phyloP scores from a whole-genome alignment of 1,139 yeast species.

The Taphrina wiesneri region DNA sequence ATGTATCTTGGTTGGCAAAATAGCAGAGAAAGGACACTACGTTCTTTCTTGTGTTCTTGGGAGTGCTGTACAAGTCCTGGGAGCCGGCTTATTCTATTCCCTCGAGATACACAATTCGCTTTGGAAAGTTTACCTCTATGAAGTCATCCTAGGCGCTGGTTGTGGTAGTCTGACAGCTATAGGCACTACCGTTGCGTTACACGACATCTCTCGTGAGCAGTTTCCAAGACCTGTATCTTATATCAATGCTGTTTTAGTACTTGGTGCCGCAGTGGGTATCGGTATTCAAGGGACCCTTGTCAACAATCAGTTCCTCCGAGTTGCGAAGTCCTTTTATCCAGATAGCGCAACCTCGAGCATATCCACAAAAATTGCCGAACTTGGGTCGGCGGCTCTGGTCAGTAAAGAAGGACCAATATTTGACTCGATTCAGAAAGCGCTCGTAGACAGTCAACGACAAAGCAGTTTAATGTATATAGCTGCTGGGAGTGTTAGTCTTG shows the following conservation, averaged over 20 bases:
- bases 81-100: background rate
- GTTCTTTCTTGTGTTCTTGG: background rate
- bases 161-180: constrained; percentile 2
- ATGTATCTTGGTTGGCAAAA: constrained; percentile 7
- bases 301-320: background rate
- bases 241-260: background rate
- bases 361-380: background rate
- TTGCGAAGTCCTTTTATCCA: constrained; percentile 2
- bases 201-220: background rate
- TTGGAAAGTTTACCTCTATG: background rate
- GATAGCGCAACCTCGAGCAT: background rate
- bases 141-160: background rate
- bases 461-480: background rate
- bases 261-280: background rate
- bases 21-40: background rate
- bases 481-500: constrained; percentile 1
- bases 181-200: background rate
- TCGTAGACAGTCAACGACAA: background rate
- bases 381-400: background rate
- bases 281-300: background rate
- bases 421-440: background rate
- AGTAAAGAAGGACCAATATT: background rate
- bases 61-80: constrained; percentile 1
- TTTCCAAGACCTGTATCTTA: background rate
- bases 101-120: background rate